Evolutionary conservation across 768 basidiomycete genomes (phyloP), one percentile per base, ranked within the genome.

Genomic region (Trametes cingulata): DNA sequence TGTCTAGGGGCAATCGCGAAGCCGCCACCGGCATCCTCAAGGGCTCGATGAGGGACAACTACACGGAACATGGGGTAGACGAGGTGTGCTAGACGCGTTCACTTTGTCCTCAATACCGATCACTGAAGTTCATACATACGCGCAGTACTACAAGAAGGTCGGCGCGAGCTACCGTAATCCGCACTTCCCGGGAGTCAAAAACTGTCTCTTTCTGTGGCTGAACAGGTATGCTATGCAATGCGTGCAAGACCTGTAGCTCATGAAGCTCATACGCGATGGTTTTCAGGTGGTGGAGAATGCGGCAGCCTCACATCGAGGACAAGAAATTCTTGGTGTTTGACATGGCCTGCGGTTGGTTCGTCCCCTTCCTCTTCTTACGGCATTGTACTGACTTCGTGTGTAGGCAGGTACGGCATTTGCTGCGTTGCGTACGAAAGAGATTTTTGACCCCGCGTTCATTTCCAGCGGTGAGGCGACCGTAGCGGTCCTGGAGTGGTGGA

Each of bases 81-180:
- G 80, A 87, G 67, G 86, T 84, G 67, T 20, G 36, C 14, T 14
- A 15, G 9, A 15, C 17, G 6, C 37, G 24, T 12, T 6, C 33
- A 13, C 7, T 17, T 6, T 40, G 27, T 19, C 8, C 27, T 25
- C 36, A 27, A 29, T 4, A 20, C 43, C n/a, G n/a, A n/a, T n/a
- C n/a, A n/a, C 29, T 27, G 35, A 36, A 9, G 15, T 24, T 29
- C 14, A 19, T 22, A 17, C 47, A 39, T 33, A 13, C 24, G 15
- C 40, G 1, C 40, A 87, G 85, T 87, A 86, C 67, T 86, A 87
- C 68, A 78, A 73, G 45, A 82, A 83, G 74, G 86, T 88, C 1
- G 82, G 83, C n/a, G 72, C 83, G 19, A 84, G 81, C 10, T 89
- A 91, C 71, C 82, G 87, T 13, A 90, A 90, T 67, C 87, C 88